Evolutionary conservation across 2,329 filamentous ascomycete genomes (phyloP).

Genomic region (Ascochyta pisi): DNA sequence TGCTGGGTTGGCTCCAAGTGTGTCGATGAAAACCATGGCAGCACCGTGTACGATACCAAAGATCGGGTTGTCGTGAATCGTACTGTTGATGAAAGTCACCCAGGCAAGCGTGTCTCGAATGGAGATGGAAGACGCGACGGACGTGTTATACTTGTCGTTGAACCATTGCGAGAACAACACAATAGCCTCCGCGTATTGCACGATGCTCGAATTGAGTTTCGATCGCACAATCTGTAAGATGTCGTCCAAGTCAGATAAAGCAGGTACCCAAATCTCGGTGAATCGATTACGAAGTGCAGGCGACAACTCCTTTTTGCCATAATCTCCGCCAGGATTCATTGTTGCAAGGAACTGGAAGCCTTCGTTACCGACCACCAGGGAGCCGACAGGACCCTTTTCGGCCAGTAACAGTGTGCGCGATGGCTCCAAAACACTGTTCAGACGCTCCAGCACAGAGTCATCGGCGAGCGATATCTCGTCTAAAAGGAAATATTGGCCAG

Average conservation of each 20-base stretch:
- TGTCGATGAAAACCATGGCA: constrained; percentile 94
- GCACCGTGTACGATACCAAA: constrained; percentile 79
- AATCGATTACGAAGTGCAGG: constrained; percentile 95
- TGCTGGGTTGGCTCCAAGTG: constrained; percentile 91
- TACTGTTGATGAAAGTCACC: constrained; percentile 88
- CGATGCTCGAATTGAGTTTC: constrained; percentile 68
- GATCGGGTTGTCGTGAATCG: constrained; percentile 55
- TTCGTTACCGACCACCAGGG: constrained; percentile 74
- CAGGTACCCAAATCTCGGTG: constrained; percentile 97
- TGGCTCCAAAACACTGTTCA: constrained; percentile 96
- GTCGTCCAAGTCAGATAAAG: constrained; percentile 83
- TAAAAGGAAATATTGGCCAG: constrained; percentile 87
- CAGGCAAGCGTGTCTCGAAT: constrained; percentile 92
- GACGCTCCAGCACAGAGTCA: constrained; percentile 91
- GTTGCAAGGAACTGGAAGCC: constrained; percentile 97
- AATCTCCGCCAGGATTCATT: constrained; percentile 99
- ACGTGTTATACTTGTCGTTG: constrained; percentile 77
- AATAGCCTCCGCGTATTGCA: constrained; percentile 70
- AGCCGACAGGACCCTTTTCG: constrained; percentile 88
- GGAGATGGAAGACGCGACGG: constrained; percentile 79
- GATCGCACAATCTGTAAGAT: constrained; percentile 83
- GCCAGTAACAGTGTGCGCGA: constrained; percentile 85
- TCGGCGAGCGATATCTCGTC: constrained; percentile 98
- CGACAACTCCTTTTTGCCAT: constrained; percentile 96
- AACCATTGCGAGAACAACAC: constrained; percentile 95